These are phyloP conservation scores for Capsella bursapastoris DNA, from an alignment of 345 rosid genomes.

Conservation along the genomic window DNA sequence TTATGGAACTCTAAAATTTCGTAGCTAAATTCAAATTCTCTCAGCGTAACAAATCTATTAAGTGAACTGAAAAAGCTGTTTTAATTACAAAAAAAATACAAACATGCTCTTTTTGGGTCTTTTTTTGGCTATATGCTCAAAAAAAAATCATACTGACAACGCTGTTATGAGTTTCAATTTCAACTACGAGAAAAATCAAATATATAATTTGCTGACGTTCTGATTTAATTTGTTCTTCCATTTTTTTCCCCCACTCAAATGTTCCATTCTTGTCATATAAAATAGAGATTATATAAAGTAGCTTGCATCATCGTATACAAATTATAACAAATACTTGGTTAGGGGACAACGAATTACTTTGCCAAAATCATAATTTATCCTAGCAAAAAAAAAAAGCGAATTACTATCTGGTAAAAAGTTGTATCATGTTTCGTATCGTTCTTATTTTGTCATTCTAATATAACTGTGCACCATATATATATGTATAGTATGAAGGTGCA, in stretches of 20 bases:
- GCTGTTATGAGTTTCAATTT: not conserved
- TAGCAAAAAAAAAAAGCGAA: not conserved
- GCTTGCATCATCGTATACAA: not conserved
- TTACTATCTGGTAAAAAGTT: not conserved
- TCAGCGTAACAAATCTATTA: not conserved
- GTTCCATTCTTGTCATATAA: not conserved
- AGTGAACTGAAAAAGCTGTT: not conserved
- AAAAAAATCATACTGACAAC: not conserved
- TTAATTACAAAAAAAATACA: not conserved
- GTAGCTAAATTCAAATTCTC: not conserved
- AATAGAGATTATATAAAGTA: not conserved
- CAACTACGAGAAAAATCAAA: not conserved
- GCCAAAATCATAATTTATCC: no score
- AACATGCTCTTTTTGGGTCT: not conserved
- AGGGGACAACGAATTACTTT: not conserved
- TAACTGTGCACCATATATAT: no score
- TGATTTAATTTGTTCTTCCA: not conserved
- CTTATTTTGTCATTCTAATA: constrained; percentile 10
- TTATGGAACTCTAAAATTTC: not conserved
- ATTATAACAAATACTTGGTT: not conserved
- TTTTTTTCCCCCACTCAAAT: not conserved
- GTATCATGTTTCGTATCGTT: not conserved
- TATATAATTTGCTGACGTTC: not conserved
- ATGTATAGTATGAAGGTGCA: constrained; percentile 49
- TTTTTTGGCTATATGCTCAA: not conserved